Base-by-base conservation (phyloP, 2,329 filamentous ascomycete genomes). In the Daldinia sp. region DNA sequence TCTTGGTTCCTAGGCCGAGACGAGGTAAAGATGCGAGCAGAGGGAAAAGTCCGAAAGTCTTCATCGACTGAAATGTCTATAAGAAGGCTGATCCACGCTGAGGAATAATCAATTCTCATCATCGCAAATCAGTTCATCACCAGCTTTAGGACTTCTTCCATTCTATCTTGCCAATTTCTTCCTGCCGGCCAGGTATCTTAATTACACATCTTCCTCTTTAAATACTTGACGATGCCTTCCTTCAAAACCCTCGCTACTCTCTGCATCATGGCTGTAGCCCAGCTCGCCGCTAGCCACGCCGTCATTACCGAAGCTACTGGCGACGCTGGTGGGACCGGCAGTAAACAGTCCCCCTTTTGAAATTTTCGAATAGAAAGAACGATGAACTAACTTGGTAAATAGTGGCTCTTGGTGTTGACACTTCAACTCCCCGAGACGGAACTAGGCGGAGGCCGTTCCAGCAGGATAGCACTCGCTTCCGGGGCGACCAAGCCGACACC, bases 401-500 rank as follows among this genome's bases (percentile, higher is more conserved):
- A 78, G 76, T 82, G 80, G 83, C 79, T 18, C 79, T 86, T 3
- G 82, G 81, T 65, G 76, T 91, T 68, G 84, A 86, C 77, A 81
- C 84, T 53, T 75, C 74, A 72, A 90, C 88, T 57, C 88, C 89
- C 44, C 88, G 89, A 68, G 87, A 89, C 71, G 89, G 88, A 44
- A 89, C 88, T 23, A 77, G 81, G 12, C 84, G 88, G 67, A 80
- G 84, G 56, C 89, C 89, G 51, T 90, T 90, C 82, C 89, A 91
- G 80, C 84, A 86, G 70, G 89, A 91, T 72, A 83, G 84, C 57
- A 91, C 89, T 59, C 87, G 87, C 63, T 91, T 91, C 84, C 81
- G 81, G 60, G 87, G 86, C 44, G 81, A 79, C 42, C 78, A 83
- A 13, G 85, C 83, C 12, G 82, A 84, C 42, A 83, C 83, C 26